Evolutionary conservation across 208 protist genomes (phyloP).

Genomic region (Plasmodiophora brassicae): DNA sequence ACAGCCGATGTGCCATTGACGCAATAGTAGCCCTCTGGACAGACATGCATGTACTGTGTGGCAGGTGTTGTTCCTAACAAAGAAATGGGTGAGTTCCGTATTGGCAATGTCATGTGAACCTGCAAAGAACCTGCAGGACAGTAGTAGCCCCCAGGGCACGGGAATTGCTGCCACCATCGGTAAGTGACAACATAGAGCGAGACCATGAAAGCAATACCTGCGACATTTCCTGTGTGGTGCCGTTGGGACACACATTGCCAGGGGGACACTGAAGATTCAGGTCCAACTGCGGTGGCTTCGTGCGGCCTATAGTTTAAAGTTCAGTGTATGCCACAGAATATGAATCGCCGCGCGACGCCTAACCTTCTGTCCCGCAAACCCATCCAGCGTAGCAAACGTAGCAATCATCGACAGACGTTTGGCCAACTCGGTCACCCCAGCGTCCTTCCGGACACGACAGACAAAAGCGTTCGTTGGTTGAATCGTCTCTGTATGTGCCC

Average conservation of each 20-base stretch:
- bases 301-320: neutral
- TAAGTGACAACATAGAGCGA: too few species aligned
- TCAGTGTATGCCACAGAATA: neutral
- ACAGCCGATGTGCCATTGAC: neutral
- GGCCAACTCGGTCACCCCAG: neutral
- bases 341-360: neutral
- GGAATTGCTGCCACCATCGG: too few species aligned
- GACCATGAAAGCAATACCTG: too few species aligned
- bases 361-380: slow-evolving; percentile 1
- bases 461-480: neutral
- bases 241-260: neutral
- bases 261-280: slow-evolving; percentile 7
- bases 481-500: slow-evolving; percentile 2
- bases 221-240: slow-evolving; percentile 2
- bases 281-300: neutral
- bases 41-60: neutral
- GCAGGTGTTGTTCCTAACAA: neutral
- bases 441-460: neutral
- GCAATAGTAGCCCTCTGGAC: neutral
- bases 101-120: neutral
- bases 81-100: neutral
- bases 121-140: neutral
- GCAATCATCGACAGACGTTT: neutral
- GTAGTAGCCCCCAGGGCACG: neutral
- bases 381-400: neutral